Evolutionary conservation across 306 rosid species (phyloP).

Genomic region (Lagenaria siceraria): DNA sequence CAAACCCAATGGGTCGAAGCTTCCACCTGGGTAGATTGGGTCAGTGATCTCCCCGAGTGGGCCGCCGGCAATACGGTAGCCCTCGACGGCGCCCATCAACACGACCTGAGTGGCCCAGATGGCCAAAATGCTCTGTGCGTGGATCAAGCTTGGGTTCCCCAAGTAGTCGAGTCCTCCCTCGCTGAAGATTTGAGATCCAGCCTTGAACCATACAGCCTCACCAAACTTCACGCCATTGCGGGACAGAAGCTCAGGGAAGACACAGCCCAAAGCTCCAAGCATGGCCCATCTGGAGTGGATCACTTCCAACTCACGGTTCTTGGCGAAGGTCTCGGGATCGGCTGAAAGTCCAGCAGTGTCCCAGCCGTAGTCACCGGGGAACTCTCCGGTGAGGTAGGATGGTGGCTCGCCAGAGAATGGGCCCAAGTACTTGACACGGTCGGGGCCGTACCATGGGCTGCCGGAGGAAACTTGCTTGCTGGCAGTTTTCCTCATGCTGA

Average conservation of each 20-base stretch:
- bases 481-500: slow-evolving; percentile 50
- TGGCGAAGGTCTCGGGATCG: slow-evolving; percentile 79
- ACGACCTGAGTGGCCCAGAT: slow-evolving; percentile 75
- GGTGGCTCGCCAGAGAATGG: slow-evolving; percentile 86
- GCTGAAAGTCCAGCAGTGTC: slow-evolving; percentile 92
- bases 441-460: slow-evolving; percentile 90
- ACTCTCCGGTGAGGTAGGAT: slow-evolving; percentile 55
- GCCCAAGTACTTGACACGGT: slow-evolving; percentile 88
- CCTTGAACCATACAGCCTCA: slow-evolving; percentile 91
- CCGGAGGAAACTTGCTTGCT: slow-evolving; percentile 29
- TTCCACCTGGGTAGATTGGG: slow-evolving; percentile 93
- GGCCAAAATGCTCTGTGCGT: slow-evolving; percentile 88
- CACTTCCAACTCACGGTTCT: slow-evolving; percentile 67
- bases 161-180: slow-evolving; percentile 93
- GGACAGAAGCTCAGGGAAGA: slow-evolving; percentile 75
- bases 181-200: slow-evolving; percentile 78
- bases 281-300: slow-evolving; percentile 88
- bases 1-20: slow-evolving; percentile 91
- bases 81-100: slow-evolving; percentile 87
- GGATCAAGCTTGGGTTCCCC: slow-evolving; percentile 87
- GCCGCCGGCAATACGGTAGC: slow-evolving; percentile 81
- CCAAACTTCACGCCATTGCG: slow-evolving; percentile 84
- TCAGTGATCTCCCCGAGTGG: slow-evolving; percentile 76
- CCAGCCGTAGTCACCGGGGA: slow-evolving; percentile 87
- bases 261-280: slow-evolving; percentile 79